These are phyloP conservation scores for Ophiocordyceps camponoti-saundersi DNA, from an alignment of 2,329 filamentous ascomycete species.

Conservation along the genomic window DNA sequence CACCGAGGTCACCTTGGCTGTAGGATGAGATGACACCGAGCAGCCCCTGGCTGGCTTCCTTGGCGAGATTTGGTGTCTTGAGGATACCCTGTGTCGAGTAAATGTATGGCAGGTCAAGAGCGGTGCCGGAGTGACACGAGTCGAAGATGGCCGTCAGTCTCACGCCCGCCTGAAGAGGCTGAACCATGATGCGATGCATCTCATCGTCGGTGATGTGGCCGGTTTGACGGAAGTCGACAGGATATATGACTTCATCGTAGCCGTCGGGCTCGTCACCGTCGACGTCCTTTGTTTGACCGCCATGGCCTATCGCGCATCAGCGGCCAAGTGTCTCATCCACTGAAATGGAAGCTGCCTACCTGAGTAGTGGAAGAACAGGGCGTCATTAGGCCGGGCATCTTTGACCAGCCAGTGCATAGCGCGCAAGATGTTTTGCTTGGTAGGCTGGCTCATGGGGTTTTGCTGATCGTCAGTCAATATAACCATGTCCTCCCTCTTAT, in stretches of 20 bases:
- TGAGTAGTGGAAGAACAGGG: conserved; percentile 94
- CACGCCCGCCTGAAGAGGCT: conserved; percentile 36
- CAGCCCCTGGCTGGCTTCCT: conserved; percentile 48
- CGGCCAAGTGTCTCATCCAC: background rate
- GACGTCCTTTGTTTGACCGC: conserved; percentile 64
- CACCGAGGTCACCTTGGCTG: conserved; percentile 56
- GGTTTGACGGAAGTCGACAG: conserved; percentile 63
- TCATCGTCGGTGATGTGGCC: conserved; percentile 74
- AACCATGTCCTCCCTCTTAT: conserved; percentile 93
- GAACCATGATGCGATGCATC: conserved; percentile 59
- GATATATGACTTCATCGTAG: conserved; percentile 72
- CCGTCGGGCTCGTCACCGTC: conserved; percentile 71
- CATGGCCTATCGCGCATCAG: conserved; percentile 37
- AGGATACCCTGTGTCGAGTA: conserved; percentile 53
- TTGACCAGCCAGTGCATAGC: conserved; percentile 98
- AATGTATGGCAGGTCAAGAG: conserved; percentile 49
- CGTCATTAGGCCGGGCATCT: conserved; percentile 81
- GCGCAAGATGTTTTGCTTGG: conserved; percentile 83
- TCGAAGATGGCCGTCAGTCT: conserved; percentile 46
- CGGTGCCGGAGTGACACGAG: conserved; percentile 51
- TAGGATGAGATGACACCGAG: conserved; percentile 42
- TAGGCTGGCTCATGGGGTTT: conserved; percentile 92
- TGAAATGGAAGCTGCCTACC: conserved; percentile 33
- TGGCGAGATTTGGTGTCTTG: conserved; percentile 51
- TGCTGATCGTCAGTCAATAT: conserved; percentile 92